These are phyloP conservation scores for Alternaria triticimaculans DNA, from an alignment of 2,329 filamentous ascomycete genomes.

Conservation along the genomic window DNA sequence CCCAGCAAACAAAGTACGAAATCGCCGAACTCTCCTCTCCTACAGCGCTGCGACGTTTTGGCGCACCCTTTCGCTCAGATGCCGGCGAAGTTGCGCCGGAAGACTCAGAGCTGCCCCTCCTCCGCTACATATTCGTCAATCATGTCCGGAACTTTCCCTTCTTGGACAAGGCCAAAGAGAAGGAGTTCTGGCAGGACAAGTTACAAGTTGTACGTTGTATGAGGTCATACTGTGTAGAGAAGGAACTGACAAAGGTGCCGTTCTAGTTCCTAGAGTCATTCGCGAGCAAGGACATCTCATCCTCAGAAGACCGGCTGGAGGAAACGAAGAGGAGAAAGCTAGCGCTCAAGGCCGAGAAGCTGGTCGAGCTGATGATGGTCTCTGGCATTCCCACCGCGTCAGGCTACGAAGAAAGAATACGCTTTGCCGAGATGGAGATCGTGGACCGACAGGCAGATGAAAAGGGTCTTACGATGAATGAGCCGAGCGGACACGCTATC, in stretches of 20 bases:
- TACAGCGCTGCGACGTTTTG: constrained; percentile 92
- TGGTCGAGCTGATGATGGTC: constrained; percentile 99
- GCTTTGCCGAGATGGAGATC: constrained; percentile 95
- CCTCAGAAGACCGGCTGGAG: constrained; percentile 92
- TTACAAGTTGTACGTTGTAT: constrained; percentile 78
- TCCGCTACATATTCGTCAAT: constrained; percentile 97
- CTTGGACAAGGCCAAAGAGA: constrained; percentile 93
- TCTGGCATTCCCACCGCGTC: constrained; percentile 94
- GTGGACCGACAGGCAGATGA: constrained; percentile 94
- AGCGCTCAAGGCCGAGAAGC: constrained; percentile 89
- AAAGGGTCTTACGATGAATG: constrained; percentile 81
- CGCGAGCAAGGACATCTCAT: constrained; percentile 95
- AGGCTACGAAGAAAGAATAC: constrained; percentile 95
- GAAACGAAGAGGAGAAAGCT: constrained; percentile 95
- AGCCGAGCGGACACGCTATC: constrained; percentile 89
- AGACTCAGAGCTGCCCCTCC: constrained; percentile 90
- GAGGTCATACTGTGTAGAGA: constrained; percentile 4
- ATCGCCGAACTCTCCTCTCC: constrained; percentile 93
- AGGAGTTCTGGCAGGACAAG: constrained; percentile 99
- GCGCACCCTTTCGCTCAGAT: constrained; percentile 92
- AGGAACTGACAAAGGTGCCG: constrained; percentile 24
- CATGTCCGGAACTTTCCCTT: constrained; percentile 98
- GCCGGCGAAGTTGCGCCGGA: constrained; percentile 90
- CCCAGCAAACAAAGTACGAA: constrained; percentile 86
- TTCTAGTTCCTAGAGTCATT: constrained; percentile 92